These are phyloP conservation scores for Russula dissimulans DNA, from an alignment of 768 basidiomycete species.

Conservation along the genomic window DNA sequence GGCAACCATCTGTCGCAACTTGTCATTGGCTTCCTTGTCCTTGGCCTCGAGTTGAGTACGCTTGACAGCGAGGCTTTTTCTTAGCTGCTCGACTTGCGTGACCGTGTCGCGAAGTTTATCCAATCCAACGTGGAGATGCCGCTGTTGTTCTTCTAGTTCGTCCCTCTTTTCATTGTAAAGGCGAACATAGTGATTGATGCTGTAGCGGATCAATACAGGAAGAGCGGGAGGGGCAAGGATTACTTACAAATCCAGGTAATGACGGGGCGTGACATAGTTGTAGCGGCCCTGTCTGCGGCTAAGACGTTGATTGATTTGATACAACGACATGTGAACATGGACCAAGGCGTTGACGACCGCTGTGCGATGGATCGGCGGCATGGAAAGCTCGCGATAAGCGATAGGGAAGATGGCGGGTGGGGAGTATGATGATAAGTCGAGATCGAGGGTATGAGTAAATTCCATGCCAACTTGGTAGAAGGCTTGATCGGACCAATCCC, in stretches of 20 bases:
- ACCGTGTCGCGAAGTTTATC: conserved; percentile 96
- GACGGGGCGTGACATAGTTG: conserved; percentile 94
- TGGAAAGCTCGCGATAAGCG: conserved; percentile 70
- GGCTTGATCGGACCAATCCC: conserved; percentile 98
- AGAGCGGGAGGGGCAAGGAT: conserved; percentile 1
- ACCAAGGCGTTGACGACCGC: conserved; percentile 94
- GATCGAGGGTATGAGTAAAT: conserved; percentile 88
- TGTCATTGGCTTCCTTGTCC: conserved; percentile 92
- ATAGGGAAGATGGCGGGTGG: conserved; percentile 82
- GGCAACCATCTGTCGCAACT: conserved; percentile 93
- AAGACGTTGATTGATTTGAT: conserved; percentile 81
- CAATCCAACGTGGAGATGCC: conserved; percentile 94
- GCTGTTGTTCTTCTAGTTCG: conserved; percentile 96
- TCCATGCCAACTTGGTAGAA: conserved; percentile 98
- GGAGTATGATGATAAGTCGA: conserved; percentile 75
- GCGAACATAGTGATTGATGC: conserved; percentile 94
- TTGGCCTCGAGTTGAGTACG: conserved; percentile 88
- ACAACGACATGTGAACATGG: conserved; percentile 80
- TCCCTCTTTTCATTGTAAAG: conserved; percentile 95
- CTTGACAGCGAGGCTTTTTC: conserved; percentile 92
- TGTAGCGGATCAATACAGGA: conserved; percentile 26
- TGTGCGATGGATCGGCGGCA: conserved; percentile 84
- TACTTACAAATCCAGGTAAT: conserved; percentile 96
- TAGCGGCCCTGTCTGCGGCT: conserved; percentile 91
- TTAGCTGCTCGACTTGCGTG: conserved; percentile 91